phyloP scores from a whole-genome alignment of 1,284 basidiomycete species.

The Fistulina hepatica region DNA sequence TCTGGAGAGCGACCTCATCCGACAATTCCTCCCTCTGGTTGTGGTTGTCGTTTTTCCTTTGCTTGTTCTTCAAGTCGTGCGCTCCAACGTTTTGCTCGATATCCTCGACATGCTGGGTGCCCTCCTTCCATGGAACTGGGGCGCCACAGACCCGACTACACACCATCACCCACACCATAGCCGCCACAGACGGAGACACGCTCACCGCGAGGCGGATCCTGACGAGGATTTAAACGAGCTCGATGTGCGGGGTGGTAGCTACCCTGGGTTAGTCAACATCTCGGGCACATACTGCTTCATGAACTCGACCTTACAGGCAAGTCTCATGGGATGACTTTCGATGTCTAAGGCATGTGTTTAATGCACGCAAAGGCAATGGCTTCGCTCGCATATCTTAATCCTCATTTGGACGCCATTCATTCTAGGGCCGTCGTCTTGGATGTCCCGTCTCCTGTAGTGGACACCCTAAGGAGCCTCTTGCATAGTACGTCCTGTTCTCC shows the following conservation, averaged over 20 bases:
- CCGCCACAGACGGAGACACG: slow-evolving; percentile 5
- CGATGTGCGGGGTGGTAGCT: slow-evolving; percentile 36
- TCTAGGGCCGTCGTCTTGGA: slow-evolving; percentile 64
- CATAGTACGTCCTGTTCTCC: slow-evolving; percentile 34
- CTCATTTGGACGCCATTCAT: slow-evolving; percentile 64
- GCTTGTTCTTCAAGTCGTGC: slow-evolving; percentile 36
- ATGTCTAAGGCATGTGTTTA: background rate
- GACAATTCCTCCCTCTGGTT: slow-evolving; percentile 46
- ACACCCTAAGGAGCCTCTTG: slow-evolving; percentile 61
- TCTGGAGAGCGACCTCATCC: slow-evolving; percentile 43
- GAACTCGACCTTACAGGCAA: slow-evolving; percentile 85
- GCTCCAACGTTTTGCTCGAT: slow-evolving; percentile 24
- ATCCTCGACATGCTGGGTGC: slow-evolving; percentile 47
- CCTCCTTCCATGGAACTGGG: slow-evolving; percentile 53
- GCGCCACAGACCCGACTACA: slow-evolving; percentile 5
- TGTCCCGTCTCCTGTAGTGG: slow-evolving; percentile 73
- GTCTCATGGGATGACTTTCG: slow-evolving; percentile 11
- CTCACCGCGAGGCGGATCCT: background rate
- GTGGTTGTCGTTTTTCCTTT: slow-evolving; percentile 43
- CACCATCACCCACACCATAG: slow-evolving; percentile 15
- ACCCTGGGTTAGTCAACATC: slow-evolving; percentile 84
- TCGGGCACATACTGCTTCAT: slow-evolving; percentile 95
- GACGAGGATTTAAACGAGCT: slow-evolving; percentile 5
- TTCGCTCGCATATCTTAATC: slow-evolving; percentile 67
- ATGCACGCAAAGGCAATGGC: slow-evolving; percentile 55